Evolutionary conservation across 768 basidiomycete genomes (phyloP), one percentile per base, ranked within the genome.

Genomic region (Mycena epipterygia): DNA sequence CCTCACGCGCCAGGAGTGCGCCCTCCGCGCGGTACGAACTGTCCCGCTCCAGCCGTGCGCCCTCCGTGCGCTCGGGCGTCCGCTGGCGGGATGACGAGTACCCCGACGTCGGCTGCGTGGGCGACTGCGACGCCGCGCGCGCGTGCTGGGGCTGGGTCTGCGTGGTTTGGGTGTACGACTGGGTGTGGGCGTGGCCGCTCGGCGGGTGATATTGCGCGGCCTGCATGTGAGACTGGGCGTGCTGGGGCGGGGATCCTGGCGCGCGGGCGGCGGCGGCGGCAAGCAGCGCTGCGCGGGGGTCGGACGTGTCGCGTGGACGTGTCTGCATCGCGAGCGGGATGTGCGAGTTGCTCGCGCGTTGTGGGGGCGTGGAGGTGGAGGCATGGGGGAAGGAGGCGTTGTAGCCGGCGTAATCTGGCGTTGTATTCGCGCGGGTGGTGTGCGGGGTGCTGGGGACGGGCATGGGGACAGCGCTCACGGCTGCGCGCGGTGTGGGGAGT

Each of bases 291-390:
- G 66, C 42, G 6, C 44, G 68, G 21, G 72, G 64, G 52, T 69
- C 72, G 27, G 72, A 73, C 42, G 42, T 30, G 13, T 73, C 53
- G 11, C 72, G 51, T 27, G 68, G 53, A 17, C 72, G 58, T 12
- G 63, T 49, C 60, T 70, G 72, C 67, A 73, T 73, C 11, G 72
- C 72, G 17, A 73, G 60, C 9, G 72, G 72, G 32, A 73, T 73
- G 55, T 73, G 72, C 12, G 72, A 41, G 49, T 70, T 73, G 44
- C 37, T 44, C 30, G 21, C 35, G 11, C 21, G 19, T 12, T 25
- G 42, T 1, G 53, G 46, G 11, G 46, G 27, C 19, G 44, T 23
- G 35, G 21, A 39, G 42, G 17, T 46, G 29, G 14, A 6, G 35
- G 27, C 0, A 27, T 5, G 21, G n/a, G 8, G n/a, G 23, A 5